These are phyloP conservation scores for Aspergillus sp. DNA, from an alignment of 2,329 filamentous ascomycete genomes.

Conservation along the genomic window DNA sequence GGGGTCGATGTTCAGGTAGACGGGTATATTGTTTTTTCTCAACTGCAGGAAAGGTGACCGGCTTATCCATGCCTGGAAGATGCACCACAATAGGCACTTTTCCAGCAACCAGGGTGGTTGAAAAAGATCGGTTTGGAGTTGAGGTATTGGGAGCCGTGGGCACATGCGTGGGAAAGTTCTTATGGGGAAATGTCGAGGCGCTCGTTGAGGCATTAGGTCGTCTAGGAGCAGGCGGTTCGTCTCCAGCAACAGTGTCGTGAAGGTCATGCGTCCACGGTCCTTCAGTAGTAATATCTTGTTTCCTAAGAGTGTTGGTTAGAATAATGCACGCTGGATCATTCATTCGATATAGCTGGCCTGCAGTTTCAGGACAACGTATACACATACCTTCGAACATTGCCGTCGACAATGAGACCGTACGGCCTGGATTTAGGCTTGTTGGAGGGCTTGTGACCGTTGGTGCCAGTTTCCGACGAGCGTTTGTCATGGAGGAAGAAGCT, in stretches of 20 bases:
- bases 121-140: constrained; percentile 73
- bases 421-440: constrained; percentile 55
- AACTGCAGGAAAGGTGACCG: constrained; percentile 71
- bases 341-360: neutral
- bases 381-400: constrained; percentile 45
- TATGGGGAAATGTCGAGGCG: constrained; percentile 30
- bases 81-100: constrained; percentile 82
- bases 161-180: constrained; percentile 37
- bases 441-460: constrained; percentile 70
- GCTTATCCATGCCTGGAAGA: constrained; percentile 71
- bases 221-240: constrained; percentile 38
- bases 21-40: constrained; percentile 89
- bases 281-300: constrained; percentile 57
- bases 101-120: constrained; percentile 78
- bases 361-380: neutral
- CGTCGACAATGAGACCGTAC: constrained; percentile 49
- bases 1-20: constrained; percentile 89
- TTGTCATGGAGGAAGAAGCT: constrained; percentile 98
- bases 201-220: constrained; percentile 23
- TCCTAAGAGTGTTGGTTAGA: constrained; percentile 36
- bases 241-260: constrained; percentile 64
- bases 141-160: constrained; percentile 52
- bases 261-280: constrained; percentile 92
- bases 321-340: neutral
- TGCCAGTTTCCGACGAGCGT: constrained; percentile 71